A percentile compares a stretch with the other conserved stretches of the same genome.
Evolutionary conservation across 129 eudicot genomes (phyloP).

Genomic region (Helianthus tuberosus): DNA sequence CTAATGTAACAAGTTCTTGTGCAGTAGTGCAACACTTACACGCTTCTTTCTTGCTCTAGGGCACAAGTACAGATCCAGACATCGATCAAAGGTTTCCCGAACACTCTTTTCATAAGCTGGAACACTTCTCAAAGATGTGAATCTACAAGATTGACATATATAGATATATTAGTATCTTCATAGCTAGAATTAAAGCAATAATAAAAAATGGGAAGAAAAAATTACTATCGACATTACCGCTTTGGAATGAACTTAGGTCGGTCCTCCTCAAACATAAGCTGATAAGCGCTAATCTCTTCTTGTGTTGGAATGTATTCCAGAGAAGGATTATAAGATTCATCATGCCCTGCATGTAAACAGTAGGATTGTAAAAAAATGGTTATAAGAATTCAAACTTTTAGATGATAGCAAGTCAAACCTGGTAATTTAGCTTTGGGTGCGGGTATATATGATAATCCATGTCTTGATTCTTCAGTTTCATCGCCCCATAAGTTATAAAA

Average conservation of each 20-base stretch:
- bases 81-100: slow-evolving; percentile 83
- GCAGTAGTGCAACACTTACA: slow-evolving; percentile 48
- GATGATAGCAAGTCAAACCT: slow-evolving; percentile 45
- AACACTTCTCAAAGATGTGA: slow-evolving; percentile 79
- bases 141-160: slow-evolving; percentile 44
- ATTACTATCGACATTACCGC: slow-evolving; percentile 41
- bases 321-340: slow-evolving; percentile 95
- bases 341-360: slow-evolving; percentile 64
- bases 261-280: slow-evolving; percentile 96
- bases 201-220: slow-evolving; percentile 1
- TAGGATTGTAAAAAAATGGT: slow-evolving; percentile 1
- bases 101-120: slow-evolving; percentile 89
- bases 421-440: slow-evolving; percentile 91
- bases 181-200: slow-evolving; percentile 11
- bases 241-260: slow-evolving; percentile 92
- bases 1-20: background rate
- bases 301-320: slow-evolving; percentile 87
- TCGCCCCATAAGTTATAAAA: slow-evolving; percentile 77
- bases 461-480: slow-evolving; percentile 72
- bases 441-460: slow-evolving; percentile 88
- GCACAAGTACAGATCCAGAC: slow-evolving; percentile 90
- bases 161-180: background rate
- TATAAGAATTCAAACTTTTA: background rate
- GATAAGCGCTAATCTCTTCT: slow-evolving; percentile 85
- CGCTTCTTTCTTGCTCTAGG: slow-evolving; percentile 95